Evolutionary conservation across 108 stramenopile species (phyloP).

Genomic region (Conticribra guillardii): DNA sequence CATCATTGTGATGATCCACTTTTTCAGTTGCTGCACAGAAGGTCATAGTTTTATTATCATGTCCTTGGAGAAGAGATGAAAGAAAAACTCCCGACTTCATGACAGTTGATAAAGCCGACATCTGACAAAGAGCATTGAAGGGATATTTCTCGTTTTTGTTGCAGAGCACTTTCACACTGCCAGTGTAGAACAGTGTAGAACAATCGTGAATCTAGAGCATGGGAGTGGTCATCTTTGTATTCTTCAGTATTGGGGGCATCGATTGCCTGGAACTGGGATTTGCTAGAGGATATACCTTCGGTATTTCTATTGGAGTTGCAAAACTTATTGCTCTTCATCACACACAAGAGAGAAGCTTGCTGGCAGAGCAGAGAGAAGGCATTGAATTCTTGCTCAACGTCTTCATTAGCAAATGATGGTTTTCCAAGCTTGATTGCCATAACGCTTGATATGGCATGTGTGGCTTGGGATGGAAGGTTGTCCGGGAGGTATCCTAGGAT

Average conservation of each 20-base stretch:
- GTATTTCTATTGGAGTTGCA: neutral
- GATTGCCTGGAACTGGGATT: neutral
- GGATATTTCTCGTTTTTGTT: neutral
- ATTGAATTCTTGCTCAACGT: neutral
- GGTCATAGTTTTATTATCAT: neutral
- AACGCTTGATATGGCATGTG: neutral
- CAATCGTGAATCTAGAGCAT: neutral
- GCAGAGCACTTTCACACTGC: neutral
- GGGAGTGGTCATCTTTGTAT: neutral
- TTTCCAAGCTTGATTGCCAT: neutral
- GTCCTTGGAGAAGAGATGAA: neutral
- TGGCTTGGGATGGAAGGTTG: neutral
- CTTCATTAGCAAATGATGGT: neutral
- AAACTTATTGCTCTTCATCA: neutral
- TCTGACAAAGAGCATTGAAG: neutral
- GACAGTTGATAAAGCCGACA: neutral
- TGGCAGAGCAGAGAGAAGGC: neutral
- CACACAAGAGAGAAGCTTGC: neutral
- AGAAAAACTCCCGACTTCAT: neutral
- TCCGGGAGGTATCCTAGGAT: neutral
- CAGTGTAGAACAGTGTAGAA: neutral
- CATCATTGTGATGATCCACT: neutral
- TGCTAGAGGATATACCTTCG: neutral
- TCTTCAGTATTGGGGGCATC: too few species aligned
- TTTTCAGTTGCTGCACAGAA: neutral